These are phyloP conservation scores for Hydnomerulius pinastri DNA, from an alignment of 768 basidiomycete species.

Conservation along the genomic window DNA sequence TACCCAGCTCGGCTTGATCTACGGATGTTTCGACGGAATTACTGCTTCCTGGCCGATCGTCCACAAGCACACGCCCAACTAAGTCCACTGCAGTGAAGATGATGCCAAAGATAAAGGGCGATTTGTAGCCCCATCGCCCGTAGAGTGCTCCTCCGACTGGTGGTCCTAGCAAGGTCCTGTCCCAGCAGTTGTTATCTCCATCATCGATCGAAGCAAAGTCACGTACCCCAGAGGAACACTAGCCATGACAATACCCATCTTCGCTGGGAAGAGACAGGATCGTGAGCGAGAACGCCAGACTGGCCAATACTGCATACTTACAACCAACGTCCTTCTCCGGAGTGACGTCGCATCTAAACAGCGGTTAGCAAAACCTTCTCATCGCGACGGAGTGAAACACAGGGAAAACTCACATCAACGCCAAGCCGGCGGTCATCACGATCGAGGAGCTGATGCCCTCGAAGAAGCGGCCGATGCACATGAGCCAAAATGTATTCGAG, in stretches of 20 bases:
- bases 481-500: constrained; percentile 38
- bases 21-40: background rate
- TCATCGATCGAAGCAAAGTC: background rate
- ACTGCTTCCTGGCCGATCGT: constrained; percentile 37
- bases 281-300: background rate
- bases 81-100: constrained; percentile 34
- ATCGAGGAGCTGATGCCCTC: constrained; percentile 43
- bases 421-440: constrained; percentile 42
- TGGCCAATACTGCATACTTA: constrained; percentile 17
- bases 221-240: constrained; percentile 40
- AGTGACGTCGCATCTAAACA: constrained; percentile 37
- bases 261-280: constrained; percentile 22
- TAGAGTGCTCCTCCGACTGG: constrained; percentile 42
- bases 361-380: too few species aligned
- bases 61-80: constrained; percentile 37
- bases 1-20: background rate
- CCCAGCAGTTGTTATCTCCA: background rate
- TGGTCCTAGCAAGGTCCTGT: constrained; percentile 37
- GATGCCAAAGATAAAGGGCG: constrained; percentile 41
- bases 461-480: constrained; percentile 39
- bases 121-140: constrained; percentile 36
- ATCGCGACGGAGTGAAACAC: background rate
- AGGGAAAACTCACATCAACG: constrained; percentile 32
- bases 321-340: constrained; percentile 37
- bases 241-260: constrained; percentile 42